Evolutionary conservation across 169 alveolate genomes (phyloP).

Genomic region (Cryptosporidium canis): DNA sequence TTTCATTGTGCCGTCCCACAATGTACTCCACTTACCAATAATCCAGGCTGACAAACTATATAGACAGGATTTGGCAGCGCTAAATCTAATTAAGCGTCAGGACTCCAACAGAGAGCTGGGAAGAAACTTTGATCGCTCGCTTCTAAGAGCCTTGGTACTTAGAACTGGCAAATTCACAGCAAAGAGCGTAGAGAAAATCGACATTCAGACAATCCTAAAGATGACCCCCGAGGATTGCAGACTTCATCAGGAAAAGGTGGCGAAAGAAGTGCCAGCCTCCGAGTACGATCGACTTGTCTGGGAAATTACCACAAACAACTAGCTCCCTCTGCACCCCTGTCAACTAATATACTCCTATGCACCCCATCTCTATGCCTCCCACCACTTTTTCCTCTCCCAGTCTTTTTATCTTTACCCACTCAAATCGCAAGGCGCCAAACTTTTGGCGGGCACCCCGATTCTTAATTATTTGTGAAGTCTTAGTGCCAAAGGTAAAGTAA

Average conservation of each 20-base stretch:
- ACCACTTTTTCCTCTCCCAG: background rate
- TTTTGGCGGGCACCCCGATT: background rate
- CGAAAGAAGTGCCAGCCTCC: background rate
- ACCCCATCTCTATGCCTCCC: background rate
- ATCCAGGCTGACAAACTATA: constrained; percentile 56
- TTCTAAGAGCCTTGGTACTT: background rate
- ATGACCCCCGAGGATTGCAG: constrained; percentile 34
- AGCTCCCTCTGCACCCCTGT: background rate
- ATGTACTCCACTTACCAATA: background rate
- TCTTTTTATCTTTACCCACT: background rate
- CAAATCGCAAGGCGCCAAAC: background rate
- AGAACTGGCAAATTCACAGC: constrained; percentile 18
- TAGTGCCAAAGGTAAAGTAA: background rate
- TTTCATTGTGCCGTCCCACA: background rate
- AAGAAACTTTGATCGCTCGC: background rate
- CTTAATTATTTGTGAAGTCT: background rate
- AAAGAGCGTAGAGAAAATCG: constrained; percentile 29
- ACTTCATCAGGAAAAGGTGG: constrained; percentile 4
- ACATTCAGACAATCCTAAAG: constrained; percentile 19
- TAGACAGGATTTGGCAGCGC: constrained; percentile 23
- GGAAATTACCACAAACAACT: background rate
- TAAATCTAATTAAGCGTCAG: constrained; percentile 24
- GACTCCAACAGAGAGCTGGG: constrained; percentile 37
- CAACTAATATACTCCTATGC: background rate
- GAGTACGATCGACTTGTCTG: background rate